A percentile compares a stretch with the other conserved stretches of the same genome.
Conservation (phyloP, 768 basidiomycete genomes). For the Lactifluus piperatus region DNA sequence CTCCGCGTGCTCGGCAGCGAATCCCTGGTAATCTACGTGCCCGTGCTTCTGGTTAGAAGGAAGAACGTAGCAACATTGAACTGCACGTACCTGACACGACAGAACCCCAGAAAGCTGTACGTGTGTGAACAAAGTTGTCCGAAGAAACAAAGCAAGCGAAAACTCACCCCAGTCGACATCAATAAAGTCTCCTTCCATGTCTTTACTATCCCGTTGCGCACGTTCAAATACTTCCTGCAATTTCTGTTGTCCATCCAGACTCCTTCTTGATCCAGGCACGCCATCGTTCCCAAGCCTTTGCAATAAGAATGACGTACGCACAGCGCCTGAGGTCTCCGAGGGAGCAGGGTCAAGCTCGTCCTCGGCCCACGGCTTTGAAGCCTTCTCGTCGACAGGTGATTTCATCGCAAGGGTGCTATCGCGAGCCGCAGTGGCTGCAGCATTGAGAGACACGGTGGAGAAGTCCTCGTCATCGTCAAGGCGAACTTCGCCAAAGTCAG, state of each 20-base stretch:
- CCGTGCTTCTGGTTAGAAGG: slow-evolving; percentile 4
- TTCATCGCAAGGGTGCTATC: slow-evolving; percentile 24
- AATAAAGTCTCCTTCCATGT: slow-evolving; percentile 28
- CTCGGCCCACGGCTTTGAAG: slow-evolving; percentile 20
- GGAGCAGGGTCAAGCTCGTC: slow-evolving; percentile 41
- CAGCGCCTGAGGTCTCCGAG: slow-evolving; percentile 42
- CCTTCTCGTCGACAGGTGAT: slow-evolving; percentile 24
- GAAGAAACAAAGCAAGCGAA: neutral
- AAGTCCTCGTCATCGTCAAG: slow-evolving; percentile 56
- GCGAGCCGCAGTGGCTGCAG: slow-evolving; percentile 21
- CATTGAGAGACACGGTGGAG: slow-evolving; percentile 40
- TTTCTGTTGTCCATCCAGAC: slow-evolving; percentile 57
- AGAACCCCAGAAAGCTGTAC: slow-evolving; percentile 85
- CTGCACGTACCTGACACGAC: slow-evolving; percentile 69
- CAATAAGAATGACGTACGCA: slow-evolving; percentile 46
- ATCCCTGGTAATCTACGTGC: slow-evolving; percentile 71
- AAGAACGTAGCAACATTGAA: neutral
- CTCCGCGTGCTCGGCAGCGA: slow-evolving; percentile 71
- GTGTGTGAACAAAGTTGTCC: slow-evolving; percentile 1
- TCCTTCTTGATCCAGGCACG: slow-evolving; percentile 34
- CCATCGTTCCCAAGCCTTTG: slow-evolving; percentile 41
- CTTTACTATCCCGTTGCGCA: slow-evolving; percentile 45
- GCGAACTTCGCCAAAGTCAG: slow-evolving; percentile 43
- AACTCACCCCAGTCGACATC: slow-evolving; percentile 71
- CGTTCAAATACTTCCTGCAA: slow-evolving; percentile 71